Percentiles rank a stretch among this genome's conserved stretches.
phyloP scores from a whole-genome alignment of 2,329 filamentous ascomycete genomes.

The Cryphonectria japonica region DNA sequence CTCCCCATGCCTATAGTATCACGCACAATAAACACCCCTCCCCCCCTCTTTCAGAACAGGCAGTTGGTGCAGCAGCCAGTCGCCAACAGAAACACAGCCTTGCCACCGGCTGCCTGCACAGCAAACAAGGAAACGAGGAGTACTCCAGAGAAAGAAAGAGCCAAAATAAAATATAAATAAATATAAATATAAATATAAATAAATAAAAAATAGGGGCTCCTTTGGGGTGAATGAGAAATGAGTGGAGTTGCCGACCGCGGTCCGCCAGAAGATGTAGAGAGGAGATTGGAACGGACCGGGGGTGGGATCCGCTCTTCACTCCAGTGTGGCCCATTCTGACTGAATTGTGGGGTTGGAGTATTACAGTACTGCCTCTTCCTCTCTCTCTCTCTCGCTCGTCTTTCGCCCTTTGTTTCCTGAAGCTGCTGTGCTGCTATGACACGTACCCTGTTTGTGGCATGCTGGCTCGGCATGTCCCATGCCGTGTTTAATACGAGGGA shows the following conservation, averaged over 20 bases:
- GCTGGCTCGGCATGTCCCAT: background rate
- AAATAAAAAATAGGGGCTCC: constrained; percentile 17
- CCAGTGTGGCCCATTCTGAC: constrained; percentile 3
- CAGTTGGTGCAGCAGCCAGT: background rate
- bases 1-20: constrained; percentile 4
- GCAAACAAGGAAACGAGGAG: background rate
- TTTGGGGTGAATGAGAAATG: background rate
- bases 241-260: constrained; percentile 1
- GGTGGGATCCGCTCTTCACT: background rate
- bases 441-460: background rate
- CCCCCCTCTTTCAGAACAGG: constrained; percentile 15
- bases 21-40: background rate
- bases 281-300: constrained; percentile 6
- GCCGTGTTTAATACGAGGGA: constrained; percentile 5
- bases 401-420: background rate
- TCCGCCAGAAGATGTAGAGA: background rate
- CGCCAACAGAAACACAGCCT: constrained; percentile 5
- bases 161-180: too few relatives aligned
- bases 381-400: background rate
- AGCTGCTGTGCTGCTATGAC: background rate
- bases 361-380: background rate
- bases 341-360: background rate
- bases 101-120: constrained; percentile 25
- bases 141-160: background rate
- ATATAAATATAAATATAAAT: too few relatives aligned